Percentiles rank a stretch among this genome's conserved stretches.
These are phyloP conservation scores for Claviceps purpurea DNA, from an alignment of 2,329 filamentous ascomycete species.

Conservation along the genomic window DNA sequence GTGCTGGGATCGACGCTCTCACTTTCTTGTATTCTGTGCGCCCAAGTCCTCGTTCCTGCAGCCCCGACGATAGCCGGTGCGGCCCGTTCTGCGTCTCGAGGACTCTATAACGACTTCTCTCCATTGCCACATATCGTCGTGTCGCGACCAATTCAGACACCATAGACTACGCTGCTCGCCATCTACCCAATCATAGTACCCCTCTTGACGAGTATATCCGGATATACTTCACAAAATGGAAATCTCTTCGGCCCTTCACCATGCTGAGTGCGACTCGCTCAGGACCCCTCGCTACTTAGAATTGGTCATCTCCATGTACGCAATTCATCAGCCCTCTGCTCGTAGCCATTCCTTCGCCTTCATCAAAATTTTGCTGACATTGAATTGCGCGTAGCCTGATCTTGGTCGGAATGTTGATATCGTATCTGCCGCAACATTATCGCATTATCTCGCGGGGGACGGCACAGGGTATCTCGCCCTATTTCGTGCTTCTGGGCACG, in stretches of 20 bases:
- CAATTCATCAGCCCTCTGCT: background rate
- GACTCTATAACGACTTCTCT: background rate
- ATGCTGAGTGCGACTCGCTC: slow-evolving; percentile 32
- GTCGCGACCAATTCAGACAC: background rate
- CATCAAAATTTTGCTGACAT: slow-evolving; percentile 1
- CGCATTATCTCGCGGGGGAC: slow-evolving; percentile 78
- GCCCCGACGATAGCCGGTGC: background rate
- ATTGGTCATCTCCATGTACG: slow-evolving; percentile 42
- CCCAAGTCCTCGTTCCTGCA: background rate
- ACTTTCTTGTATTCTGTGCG: background rate
- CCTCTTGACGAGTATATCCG: background rate
- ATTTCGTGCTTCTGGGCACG: slow-evolving; percentile 87
- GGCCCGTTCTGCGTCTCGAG: background rate
- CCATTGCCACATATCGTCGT: background rate
- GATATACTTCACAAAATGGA: background rate
- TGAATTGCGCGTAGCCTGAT: slow-evolving; percentile 41
- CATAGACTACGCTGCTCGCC: background rate
- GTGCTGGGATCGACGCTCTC: background rate
- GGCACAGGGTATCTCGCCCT: slow-evolving; percentile 88
- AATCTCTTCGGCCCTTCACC: background rate
- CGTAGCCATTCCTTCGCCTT: background rate
- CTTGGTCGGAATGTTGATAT: slow-evolving; percentile 75
- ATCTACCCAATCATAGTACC: background rate
- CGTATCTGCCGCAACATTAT: slow-evolving; percentile 88
- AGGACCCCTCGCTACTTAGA: slow-evolving; percentile 40